Evolutionary conservation across 164 flowering plant species (phyloP), one percentile per base, ranked within the genome.

Genomic region (Malania oleifera): DNA sequence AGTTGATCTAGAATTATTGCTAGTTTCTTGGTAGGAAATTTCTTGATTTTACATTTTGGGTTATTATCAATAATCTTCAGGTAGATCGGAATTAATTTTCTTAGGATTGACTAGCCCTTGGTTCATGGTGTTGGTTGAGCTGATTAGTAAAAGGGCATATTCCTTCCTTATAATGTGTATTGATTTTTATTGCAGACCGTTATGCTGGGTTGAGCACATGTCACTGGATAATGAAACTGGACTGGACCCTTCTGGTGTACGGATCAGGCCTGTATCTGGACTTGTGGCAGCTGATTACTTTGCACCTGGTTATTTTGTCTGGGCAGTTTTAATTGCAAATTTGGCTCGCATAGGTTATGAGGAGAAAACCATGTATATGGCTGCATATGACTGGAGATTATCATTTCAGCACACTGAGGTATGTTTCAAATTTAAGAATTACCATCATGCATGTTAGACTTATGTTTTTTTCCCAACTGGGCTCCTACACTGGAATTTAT

Each of bases 231-330:
- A 82, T 57, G 84, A 76, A 56, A 80, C 87, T 63, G 87, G 87
- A 19, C 40, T 82, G 57, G 87, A 82, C 63, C 84, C 84, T 52
- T 31, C 75, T 24, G 83, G 87, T 43, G 67, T 80, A 57, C 69
- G 82, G 65, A 69, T 82, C 54, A 70, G 84, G 54, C 75, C 87
- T 12, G 87, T 82, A 46, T 68, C 81, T 7, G 84, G 87, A 48
- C 82, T 82, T 45, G 87, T 82, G 48, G 87, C 87, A 14, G 87
- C 87, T 56, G 84, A 80, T 73, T 80, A 82, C 62, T 82, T 82
- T 75, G 82, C 84, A 37, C 77, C 87, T 40, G 87, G 84, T 28
- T 82, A 82, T 69, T 82, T 82, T 66, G 87, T 82, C 6, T 82
- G 87, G 87, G 87, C 87, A 52, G 81, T 80, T 67, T 62, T 80